Evolutionary conservation across 495 filamentous ascomycete species (phyloP), one percentile per base, ranked within the genome.

Genomic region (Xylaria longipes): DNA sequence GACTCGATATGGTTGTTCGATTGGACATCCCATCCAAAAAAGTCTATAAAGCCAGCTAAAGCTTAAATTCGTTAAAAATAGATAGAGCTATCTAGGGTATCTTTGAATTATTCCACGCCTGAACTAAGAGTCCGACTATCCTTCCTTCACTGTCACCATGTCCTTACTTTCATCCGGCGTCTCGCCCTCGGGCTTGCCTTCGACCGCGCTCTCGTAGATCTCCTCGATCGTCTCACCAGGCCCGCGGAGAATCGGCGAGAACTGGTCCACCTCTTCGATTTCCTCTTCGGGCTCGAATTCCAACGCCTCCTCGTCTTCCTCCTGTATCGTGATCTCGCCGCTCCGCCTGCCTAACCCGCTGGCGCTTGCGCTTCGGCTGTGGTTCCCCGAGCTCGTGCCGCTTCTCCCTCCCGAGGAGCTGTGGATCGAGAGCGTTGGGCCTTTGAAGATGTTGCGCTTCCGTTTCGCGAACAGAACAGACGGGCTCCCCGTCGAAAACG

Each of bases 381-480:
- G 84, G 50, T 79, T 79, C 45, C 74, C 77, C 14, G 87, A 72
- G 72, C 78, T 80, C 5, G 72, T 43, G 69, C 76, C 77, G 71
- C 69, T 82, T 75, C 73, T 80, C 65, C 31, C 52, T 41, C 74
- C 83, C 45, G 81, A 70, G 43, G 84, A 76, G 31, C 79, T 77
- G 46, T 81, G 81, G 50, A 87, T 75, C 25, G 81, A 87, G 52
- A 82, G 85, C 85, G 90, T 87, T 43, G 97, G 96, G 0, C 96
- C 97, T 78, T 97, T 96, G 81, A 98, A 97, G 1, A 95, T 81
- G 50, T 90, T 94, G 71, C 91, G 87, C 81, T 98, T 98, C 67
- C 96, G 85, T 76, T 95, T 95, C 7, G 96, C 95, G 80, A 97
- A 98, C 15, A 97, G 84, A 29, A 98, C 87, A 35, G 91, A 92